Evolutionary conservation across 768 basidiomycete species (phyloP).

Genomic region (Brasilioporus rufonigricans): DNA sequence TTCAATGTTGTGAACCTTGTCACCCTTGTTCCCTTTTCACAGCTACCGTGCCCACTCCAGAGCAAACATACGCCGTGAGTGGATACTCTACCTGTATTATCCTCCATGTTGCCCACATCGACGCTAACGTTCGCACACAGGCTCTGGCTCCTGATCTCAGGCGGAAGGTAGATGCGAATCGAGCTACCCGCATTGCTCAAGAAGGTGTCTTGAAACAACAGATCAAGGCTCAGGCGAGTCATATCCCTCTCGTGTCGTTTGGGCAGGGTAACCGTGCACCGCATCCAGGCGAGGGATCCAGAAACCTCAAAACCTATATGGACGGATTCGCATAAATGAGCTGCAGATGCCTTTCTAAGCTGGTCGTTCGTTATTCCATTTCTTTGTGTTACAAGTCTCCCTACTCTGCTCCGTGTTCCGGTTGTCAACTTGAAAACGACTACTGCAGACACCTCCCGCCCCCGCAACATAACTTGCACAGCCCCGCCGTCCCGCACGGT

Average conservation of each 20-base stretch:
- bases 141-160: constrained; percentile 63
- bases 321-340: constrained; percentile 27
- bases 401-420: neutral
- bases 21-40: neutral
- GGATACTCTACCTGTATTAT: neutral
- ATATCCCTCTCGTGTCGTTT: constrained; percentile 1
- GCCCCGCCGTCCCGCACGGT: too few relatives aligned
- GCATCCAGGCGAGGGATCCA: constrained; percentile 22
- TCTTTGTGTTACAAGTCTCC: neutral
- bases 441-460: neutral
- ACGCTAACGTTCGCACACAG: constrained; percentile 31
- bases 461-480: too few relatives aligned
- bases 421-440: neutral
- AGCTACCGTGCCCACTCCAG: constrained; percentile 37
- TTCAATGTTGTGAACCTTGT: neutral
- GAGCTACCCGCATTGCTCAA: constrained; percentile 48
- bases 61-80: constrained; percentile 36
- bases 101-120: neutral
- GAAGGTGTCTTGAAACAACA: constrained; percentile 55
- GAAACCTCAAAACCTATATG: constrained; percentile 34
- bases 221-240: constrained; percentile 50
- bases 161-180: constrained; percentile 59
- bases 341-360: neutral
- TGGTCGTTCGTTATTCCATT: neutral
- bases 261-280: constrained; percentile 2